Conservation (phyloP, 2,329 filamentous ascomycete genomes). For the Lojkania enalia region DNA sequence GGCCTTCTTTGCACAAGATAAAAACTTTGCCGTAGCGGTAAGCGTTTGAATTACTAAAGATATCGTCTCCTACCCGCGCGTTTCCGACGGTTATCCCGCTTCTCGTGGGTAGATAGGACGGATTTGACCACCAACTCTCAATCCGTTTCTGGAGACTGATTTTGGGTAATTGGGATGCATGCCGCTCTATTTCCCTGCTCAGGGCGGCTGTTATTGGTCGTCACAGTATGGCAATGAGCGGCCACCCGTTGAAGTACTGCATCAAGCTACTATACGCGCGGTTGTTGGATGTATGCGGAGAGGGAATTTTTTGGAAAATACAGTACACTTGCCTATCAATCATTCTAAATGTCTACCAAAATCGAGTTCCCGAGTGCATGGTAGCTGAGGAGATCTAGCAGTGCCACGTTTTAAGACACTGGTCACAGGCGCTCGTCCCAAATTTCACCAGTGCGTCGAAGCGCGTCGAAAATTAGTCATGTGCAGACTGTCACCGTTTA, state of each 20-base stretch:
- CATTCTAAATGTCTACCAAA: not conserved
- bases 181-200: no score
- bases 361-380: not conserved
- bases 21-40: not conserved
- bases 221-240: no score
- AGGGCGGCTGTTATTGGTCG: no score
- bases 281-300: no score
- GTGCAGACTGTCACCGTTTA: conserved; percentile 1
- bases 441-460: conserved; percentile 1
- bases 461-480: conserved; percentile 1
- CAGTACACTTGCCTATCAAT: no score
- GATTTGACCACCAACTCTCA: no score
- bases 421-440: not conserved
- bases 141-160: no score
- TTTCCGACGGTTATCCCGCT: not conserved
- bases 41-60: not conserved
- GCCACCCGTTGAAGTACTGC: no score
- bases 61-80: conserved; percentile 1
- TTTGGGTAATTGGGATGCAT: no score
- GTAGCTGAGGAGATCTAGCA: not conserved
- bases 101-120: not conserved
- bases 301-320: no score
- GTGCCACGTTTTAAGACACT: conserved; percentile 9
- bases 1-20: not conserved
- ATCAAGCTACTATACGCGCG: no score